Conservation (phyloP, 2,329 filamentous ascomycete species). For the Apiospora pterosperma region DNA sequence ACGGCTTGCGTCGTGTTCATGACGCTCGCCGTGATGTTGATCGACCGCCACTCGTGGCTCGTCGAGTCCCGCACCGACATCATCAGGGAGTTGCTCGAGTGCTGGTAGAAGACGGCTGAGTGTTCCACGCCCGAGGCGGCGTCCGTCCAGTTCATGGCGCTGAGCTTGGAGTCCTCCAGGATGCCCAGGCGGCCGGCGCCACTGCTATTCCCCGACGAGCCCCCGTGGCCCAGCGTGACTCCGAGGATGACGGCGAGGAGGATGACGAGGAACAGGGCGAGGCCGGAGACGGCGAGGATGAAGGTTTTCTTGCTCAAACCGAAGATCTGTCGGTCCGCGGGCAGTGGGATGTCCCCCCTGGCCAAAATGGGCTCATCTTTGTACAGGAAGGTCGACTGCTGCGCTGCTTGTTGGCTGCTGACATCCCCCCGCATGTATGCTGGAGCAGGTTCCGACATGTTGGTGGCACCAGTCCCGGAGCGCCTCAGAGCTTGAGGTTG, state of each 20-base stretch:
- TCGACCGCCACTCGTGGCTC: slow-evolving; percentile 4
- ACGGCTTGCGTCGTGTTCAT: slow-evolving; percentile 5
- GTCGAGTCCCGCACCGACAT: slow-evolving; percentile 10
- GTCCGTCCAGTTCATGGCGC: slow-evolving; percentile 14
- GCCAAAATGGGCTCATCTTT: not conserved
- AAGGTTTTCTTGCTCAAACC: not conserved
- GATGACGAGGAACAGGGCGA: not conserved
- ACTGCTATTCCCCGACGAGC: not conserved
- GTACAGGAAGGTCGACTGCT: not conserved
- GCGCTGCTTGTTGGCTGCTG: not conserved
- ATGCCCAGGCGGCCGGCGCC: not conserved
- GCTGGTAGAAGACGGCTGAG: slow-evolving; percentile 13
- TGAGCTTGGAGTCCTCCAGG: slow-evolving; percentile 4
- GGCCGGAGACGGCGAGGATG: not conserved
- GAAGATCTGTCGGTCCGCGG: not conserved
- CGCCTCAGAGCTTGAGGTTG: not conserved
- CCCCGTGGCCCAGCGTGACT: not conserved
- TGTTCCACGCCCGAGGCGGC: slow-evolving; percentile 3
- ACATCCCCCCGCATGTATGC: not conserved
- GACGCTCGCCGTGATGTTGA: slow-evolving; percentile 10
- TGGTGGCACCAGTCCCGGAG: not conserved
- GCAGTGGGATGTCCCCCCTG: not conserved
- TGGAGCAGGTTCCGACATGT: not conserved
- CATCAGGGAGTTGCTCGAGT: slow-evolving; percentile 7
- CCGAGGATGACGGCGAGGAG: slow-evolving; percentile 2